These are phyloP conservation scores for Aureobasidium mangrovei DNA, from an alignment of 2,329 filamentous ascomycete species.

Conservation along the genomic window DNA sequence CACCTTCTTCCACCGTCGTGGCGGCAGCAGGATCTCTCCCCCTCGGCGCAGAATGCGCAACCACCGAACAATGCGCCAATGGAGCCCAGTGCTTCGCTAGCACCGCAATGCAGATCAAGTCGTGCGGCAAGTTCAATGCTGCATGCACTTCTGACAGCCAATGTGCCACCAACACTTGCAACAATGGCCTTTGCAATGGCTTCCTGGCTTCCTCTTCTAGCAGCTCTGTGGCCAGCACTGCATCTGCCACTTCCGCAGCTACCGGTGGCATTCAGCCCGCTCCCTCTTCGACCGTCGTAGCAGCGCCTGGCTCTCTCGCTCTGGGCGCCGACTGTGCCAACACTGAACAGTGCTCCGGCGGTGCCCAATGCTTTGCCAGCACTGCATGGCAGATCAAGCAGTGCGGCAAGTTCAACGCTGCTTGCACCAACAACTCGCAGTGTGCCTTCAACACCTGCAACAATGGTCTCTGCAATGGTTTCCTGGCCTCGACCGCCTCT, in stretches of 20 bases:
- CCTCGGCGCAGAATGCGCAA: constrained; percentile 19
- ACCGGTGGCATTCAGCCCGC: constrained; percentile 1
- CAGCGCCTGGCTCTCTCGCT: constrained; percentile 17
- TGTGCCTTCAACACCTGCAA: constrained; percentile 23
- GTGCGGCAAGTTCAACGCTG: constrained; percentile 23
- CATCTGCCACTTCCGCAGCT: background rate
- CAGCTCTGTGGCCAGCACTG: background rate
- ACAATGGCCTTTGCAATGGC: constrained; percentile 21
- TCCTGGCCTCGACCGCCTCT: constrained; percentile 15
- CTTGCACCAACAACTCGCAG: constrained; percentile 18
- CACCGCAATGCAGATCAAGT: constrained; percentile 15
- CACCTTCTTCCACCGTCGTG: constrained; percentile 14
- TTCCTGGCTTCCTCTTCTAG: constrained; percentile 14
- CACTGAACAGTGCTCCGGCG: constrained; percentile 17
- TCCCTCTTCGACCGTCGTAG: constrained; percentile 15
- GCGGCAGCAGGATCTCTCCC: constrained; percentile 18
- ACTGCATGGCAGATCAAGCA: constrained; percentile 15
- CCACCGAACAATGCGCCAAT: constrained; percentile 17
- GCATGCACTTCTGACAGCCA: constrained; percentile 18
- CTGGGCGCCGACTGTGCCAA: constrained; percentile 18
- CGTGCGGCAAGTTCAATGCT: constrained; percentile 22
- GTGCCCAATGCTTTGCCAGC: constrained; percentile 18
- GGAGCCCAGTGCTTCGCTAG: constrained; percentile 20
- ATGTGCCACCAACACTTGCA: constrained; percentile 23
- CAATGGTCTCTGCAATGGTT: constrained; percentile 21